Evolutionary conservation across 495 filamentous ascomycete genomes (phyloP), one percentile per base, ranked within the genome.

Genomic region (Geopyxis carbonaria): DNA sequence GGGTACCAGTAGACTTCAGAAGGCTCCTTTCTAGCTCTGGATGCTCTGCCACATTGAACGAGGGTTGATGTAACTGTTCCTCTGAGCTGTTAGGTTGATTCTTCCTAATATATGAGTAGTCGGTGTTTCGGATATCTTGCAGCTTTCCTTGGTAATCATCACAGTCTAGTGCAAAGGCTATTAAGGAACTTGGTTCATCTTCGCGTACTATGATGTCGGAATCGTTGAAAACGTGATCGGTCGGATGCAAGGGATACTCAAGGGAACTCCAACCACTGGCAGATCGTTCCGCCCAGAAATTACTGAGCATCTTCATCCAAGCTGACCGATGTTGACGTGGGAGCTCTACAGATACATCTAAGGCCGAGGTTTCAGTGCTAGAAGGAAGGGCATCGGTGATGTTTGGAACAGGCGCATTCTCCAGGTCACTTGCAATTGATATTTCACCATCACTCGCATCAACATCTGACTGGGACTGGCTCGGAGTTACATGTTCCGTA

Each of bases 201-300:
- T 99, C 89, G 8, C 85, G 75, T 39, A 99, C 82, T 40, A 99
- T 89, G 38, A 99, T 80, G 59, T 95, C 82, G n/a, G 83, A 91
- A 60, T 99, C 91, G 20, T 81, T 81, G 55, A 93, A 95, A 31
- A 95, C 80, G 56, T 99, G 89, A 57, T 95, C 91, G 29, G 72
- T 76, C 10, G 78, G 68, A 48, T 75, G 79, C 42, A 93, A 66
- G 8, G 91, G 91, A 51, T 95, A 99, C 16, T 95, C 91, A 18
- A 99, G 67, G 19, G 76, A 72, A n/a, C 80, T 66, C 91, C 91
- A 99, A 31, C 86, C 85, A 60, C 82, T 93, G 28, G 91, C 83
- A 15, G 89, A 94, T 30, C 89, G 75, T 56, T 95, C 89, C 14
- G 89, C 91, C 91, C 91, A 99, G 61, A 99, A 99, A 42, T 85